Evolutionary conservation across 2,329 filamentous ascomycete species (phyloP).

Genomic region (Bisporella sp.): DNA sequence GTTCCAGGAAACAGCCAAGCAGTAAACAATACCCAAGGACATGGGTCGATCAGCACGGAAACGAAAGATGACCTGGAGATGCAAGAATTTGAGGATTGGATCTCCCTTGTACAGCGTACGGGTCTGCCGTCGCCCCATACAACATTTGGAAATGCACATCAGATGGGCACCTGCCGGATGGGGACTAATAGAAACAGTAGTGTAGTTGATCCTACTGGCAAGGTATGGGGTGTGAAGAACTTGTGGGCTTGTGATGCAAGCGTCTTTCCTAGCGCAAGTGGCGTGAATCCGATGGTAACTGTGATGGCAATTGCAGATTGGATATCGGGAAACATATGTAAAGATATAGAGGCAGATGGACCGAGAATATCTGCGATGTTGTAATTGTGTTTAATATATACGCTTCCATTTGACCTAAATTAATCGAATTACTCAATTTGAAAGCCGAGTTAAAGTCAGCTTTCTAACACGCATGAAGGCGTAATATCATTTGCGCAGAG

Average conservation of each 20-base stretch:
- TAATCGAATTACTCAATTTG: no score
- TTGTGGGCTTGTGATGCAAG: slow-evolving; percentile 67
- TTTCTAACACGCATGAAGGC: no score
- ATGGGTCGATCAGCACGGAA: not conserved
- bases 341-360: not conserved
- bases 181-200: slow-evolving; percentile 38
- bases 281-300: slow-evolving; percentile 75
- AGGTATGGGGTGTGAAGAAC: slow-evolving; percentile 56
- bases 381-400: no score
- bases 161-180: slow-evolving; percentile 74
- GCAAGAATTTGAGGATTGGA: slow-evolving; percentile 55
- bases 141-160: slow-evolving; percentile 59
- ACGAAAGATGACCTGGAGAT: not conserved
- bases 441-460: no score
- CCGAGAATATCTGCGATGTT: no score
- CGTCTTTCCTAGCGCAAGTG: slow-evolving; percentile 66
- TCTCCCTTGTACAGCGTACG: slow-evolving; percentile 39
- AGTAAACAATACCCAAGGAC: not conserved
- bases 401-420: no score
- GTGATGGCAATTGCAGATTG: slow-evolving; percentile 61
- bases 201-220: slow-evolving; percentile 48
- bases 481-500: no score
- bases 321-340: slow-evolving; percentile 32
- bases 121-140: slow-evolving; percentile 42
- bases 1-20: no score